Percentiles rank a stretch among this genome's conserved stretches.
phyloP scores from a whole-genome alignment of 768 basidiomycete genomes.

The Suillus plorans region DNA sequence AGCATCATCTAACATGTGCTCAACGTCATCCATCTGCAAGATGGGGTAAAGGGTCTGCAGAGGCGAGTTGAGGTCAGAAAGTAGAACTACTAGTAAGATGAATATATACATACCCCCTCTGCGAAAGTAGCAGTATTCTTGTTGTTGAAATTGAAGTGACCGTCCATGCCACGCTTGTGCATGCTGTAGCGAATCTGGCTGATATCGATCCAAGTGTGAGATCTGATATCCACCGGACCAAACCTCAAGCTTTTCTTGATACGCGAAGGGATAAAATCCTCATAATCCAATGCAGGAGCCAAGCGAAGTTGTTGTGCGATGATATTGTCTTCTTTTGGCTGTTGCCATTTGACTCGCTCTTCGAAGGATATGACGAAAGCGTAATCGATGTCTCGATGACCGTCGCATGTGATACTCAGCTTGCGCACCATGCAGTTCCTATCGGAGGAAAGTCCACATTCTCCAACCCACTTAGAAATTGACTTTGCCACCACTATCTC shows the following conservation, averaged over 20 bases:
- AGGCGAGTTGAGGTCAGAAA: too few relatives aligned
- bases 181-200: background rate
- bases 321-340: background rate
- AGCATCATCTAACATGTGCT: too few relatives aligned
- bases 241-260: background rate
- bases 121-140: background rate
- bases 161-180: background rate
- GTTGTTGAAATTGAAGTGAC: background rate
- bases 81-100: too few relatives aligned
- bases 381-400: slow-evolving; percentile 9
- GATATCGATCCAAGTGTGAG: background rate
- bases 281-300: background rate
- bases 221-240: background rate
- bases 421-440: background rate
- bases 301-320: background rate
- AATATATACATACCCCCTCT: too few relatives aligned
- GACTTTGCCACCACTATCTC: background rate
- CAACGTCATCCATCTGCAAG: too few relatives aligned
- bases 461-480: background rate
- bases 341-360: background rate
- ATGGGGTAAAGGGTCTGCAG: too few relatives aligned
- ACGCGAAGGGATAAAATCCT: background rate
- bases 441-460: background rate
- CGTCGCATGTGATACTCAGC: background rate
- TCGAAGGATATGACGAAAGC: slow-evolving; percentile 30